A percentile compares a stretch with the other conserved stretches of the same genome.
Conservation (phyloP, 768 basidiomycete species). For the Leccinum variicolor region DNA sequence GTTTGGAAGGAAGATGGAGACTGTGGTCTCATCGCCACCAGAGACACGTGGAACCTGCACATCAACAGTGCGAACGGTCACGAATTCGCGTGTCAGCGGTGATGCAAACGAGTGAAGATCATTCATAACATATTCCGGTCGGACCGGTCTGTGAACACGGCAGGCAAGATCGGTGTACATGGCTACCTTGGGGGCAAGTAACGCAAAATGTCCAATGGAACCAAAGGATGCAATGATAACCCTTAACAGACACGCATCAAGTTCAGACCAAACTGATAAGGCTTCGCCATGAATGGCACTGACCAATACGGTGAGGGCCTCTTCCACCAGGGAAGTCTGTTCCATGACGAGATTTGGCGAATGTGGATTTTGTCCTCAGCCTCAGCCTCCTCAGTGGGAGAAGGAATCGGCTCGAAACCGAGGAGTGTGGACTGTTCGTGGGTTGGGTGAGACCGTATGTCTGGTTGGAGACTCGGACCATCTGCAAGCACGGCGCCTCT, state of each 20-base stretch:
- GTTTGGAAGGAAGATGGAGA: slow-evolving; percentile 3
- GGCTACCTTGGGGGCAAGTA: slow-evolving; percentile 69
- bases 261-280: background rate
- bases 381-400: slow-evolving; percentile 14
- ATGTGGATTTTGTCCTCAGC: slow-evolving; percentile 28
- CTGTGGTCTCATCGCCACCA: background rate
- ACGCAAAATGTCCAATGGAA: slow-evolving; percentile 51
- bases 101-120: background rate
- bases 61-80: background rate
- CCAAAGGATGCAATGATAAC: slow-evolving; percentile 52
- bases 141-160: slow-evolving; percentile 58
- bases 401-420: slow-evolving; percentile 4
- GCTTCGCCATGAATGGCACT: slow-evolving; percentile 22
- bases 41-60: background rate
- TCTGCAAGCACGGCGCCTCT: background rate
- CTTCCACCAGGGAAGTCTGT: slow-evolving; percentile 66
- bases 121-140: slow-evolving; percentile 42
- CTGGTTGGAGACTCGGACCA: slow-evolving; percentile 42
- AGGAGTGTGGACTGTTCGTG: slow-evolving; percentile 38
- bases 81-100: background rate
- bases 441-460: slow-evolving; percentile 38
- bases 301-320: slow-evolving; percentile 73
- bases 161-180: slow-evolving; percentile 75
- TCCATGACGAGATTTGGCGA: slow-evolving; percentile 24
- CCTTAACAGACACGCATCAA: slow-evolving; percentile 38